Percentiles rank a stretch among this genome's conserved stretches.
These are phyloP conservation scores for Parsonsia alboflavescens DNA, from an alignment of 257 asterid genomes.

Conservation along the genomic window DNA sequence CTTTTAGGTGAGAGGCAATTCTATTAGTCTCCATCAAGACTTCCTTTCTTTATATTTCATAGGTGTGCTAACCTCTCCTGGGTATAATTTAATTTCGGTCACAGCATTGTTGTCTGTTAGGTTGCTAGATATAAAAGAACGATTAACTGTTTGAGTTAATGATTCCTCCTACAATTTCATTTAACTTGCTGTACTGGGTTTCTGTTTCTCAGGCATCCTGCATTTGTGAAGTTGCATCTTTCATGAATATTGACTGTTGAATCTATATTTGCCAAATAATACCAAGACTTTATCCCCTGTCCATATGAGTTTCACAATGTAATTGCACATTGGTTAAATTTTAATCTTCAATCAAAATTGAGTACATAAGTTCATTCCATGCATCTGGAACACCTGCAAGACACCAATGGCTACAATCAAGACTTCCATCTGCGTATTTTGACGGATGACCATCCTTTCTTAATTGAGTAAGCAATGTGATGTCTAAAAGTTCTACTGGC, in stretches of 20 bases:
- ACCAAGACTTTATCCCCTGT: neutral
- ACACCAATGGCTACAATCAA: conserved; percentile 84
- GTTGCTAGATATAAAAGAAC: neutral
- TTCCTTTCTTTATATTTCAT: neutral
- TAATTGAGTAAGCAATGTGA: conserved; percentile 52
- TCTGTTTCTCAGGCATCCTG: neutral
- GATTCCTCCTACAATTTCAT: neutral
- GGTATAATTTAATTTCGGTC: too few species aligned
- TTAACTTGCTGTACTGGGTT: neutral
- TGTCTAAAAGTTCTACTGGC: conserved; percentile 49
- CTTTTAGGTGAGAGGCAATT: neutral
- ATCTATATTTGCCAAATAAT: neutral
- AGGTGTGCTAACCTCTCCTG: neutral
- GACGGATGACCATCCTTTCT: conserved; percentile 82
- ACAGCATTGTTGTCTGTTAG: neutral
- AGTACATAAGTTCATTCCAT: conserved; percentile 59
- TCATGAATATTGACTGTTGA: neutral
- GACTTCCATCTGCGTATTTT: conserved; percentile 34
- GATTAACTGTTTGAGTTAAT: neutral
- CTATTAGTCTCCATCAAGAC: neutral
- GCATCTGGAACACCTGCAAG: conserved; percentile 64
- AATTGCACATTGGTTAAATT: neutral
- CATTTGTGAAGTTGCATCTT: too few species aligned
- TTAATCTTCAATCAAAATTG: conserved; percentile 17
- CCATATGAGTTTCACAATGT: neutral